Base-by-base conservation (phyloP, 176 grass and related monocot species). In the Lolium perenne region DNA sequence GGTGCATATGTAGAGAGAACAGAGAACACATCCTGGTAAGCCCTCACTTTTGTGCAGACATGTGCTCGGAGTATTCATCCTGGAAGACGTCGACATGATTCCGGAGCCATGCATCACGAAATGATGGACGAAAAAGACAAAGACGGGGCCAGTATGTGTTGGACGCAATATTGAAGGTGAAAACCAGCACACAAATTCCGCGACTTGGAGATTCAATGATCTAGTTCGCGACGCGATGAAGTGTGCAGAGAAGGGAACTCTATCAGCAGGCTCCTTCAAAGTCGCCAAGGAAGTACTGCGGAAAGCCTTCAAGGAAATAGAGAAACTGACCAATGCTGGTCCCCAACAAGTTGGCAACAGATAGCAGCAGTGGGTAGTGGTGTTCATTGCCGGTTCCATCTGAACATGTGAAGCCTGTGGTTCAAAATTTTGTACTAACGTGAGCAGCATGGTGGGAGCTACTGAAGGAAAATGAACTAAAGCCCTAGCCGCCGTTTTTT, bases 41-140 rank as follows among this genome's bases (percentile, higher is more conserved):
- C 1, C 29, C n/a, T 6, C 10, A 64, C 1, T 6, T 53, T 53
- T 15, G 2, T 3, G 96, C 84, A 92, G 96, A 58, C 96, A 98
- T 89, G 88, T 94, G 10, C 88, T 98, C 40, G 79, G 82, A 38
- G 91, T 95, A 38, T 94, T 95, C 74, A 60, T 91, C 62, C 74
- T 89, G 58, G 89, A 84, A 45, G 90, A 92, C 18, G 29, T 91
- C 8, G 84, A 75, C 72, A 75, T 75, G 47, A 75, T 75, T 32
- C 72, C 96, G 0, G 96, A 95, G 64, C 76, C 93, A 41, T 95
- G 75, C 69, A 88, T 98, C 53, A 87, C 64, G 17, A 98, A 89
- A 38, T 82, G 93, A 60, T 98, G 96, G 96, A 98, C 93, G 15
- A 91, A 86, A 46, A 95, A 91, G 76, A 92, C 92, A 25, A 92